Evolutionary conservation across 306 rosid genomes (phyloP).

Genomic region (Vachellia collinsii): DNA sequence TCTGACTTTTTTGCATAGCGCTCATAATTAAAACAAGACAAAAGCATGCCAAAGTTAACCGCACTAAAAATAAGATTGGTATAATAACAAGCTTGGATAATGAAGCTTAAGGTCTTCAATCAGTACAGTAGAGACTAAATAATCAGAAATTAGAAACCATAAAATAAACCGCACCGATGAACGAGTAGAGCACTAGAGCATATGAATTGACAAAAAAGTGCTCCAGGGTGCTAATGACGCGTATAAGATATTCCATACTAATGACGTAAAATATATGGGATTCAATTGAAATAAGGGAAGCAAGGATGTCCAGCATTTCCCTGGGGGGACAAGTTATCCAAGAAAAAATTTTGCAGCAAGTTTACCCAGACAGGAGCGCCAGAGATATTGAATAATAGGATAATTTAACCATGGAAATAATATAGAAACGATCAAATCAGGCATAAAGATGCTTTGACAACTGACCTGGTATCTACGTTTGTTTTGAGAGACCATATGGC

Average conservation of each 20-base stretch:
- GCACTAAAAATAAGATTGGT: not conserved
- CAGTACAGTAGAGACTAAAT: not conserved
- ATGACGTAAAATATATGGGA: conserved; percentile 19
- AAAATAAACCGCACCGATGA: not conserved
- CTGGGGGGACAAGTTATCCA: not conserved
- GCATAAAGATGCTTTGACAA: conserved; percentile 25
- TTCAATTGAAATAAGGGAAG: conserved; percentile 22
- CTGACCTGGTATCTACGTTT: conserved; percentile 89
- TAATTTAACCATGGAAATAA: conserved; percentile 6
- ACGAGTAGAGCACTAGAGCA: not conserved
- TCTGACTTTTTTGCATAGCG: not conserved
- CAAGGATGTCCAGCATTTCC: not conserved
- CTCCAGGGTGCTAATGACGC: not conserved
- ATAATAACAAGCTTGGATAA: not conserved
- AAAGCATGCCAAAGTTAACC: not conserved
- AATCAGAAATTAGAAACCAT: not conserved
- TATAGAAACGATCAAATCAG: conserved; percentile 29
- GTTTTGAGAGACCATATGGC: conserved; percentile 90
- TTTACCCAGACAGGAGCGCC: conserved; percentile 13
- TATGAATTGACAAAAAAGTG: not conserved
- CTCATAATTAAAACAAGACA: not conserved
- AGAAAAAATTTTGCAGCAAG: conserved; percentile 18
- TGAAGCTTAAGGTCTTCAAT: not conserved
- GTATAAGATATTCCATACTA: not conserved
- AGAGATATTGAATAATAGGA: conserved; percentile 12